Conservation (phyloP, 805 yeast species). For the Starmerella tilneyi region DNA sequence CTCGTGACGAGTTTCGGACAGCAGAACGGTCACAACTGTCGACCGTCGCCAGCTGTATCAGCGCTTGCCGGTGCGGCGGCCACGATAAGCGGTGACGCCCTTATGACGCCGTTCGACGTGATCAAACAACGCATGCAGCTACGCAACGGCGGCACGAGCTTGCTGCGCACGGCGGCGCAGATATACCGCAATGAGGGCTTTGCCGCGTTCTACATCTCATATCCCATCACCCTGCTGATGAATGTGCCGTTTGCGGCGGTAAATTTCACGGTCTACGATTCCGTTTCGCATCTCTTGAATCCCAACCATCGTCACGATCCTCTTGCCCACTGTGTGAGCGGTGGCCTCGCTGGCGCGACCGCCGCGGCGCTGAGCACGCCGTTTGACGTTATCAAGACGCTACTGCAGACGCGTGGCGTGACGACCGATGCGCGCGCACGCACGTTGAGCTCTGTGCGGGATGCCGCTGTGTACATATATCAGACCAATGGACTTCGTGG, state of each 20-base stretch:
- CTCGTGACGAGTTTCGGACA: conserved; percentile 50
- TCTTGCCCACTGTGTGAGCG: conserved; percentile 78
- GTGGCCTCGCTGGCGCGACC: conserved; percentile 89
- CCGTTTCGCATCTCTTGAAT: conserved; percentile 64
- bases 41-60: conserved; percentile 65
- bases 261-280: conserved; percentile 87
- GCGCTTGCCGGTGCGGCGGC: conserved; percentile 85
- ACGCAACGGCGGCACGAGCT: conserved; percentile 25
- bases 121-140: conserved; percentile 90
- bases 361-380: conserved; percentile 96
- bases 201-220: conserved; percentile 77
- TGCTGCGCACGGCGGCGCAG: conserved; percentile 24
- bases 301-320: conserved; percentile 75
- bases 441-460: conserved; percentile 52
- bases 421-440: conserved; percentile 35
- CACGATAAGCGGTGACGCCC: conserved; percentile 83
- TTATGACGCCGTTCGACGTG: conserved; percentile 96
- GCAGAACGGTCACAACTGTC: conserved; percentile 37
- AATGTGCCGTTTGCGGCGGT: conserved; percentile 92
- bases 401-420: conserved; percentile 65
- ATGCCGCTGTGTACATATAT: conserved; percentile 62
- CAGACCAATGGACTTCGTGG: conserved; percentile 40
- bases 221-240: conserved; percentile 86
- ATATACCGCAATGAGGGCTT: conserved; percentile 37
- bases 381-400: conserved; percentile 80